These are phyloP conservation scores for Prunus yedoensis DNA, from an alignment of 331 rosid species.

Conservation along the genomic window DNA sequence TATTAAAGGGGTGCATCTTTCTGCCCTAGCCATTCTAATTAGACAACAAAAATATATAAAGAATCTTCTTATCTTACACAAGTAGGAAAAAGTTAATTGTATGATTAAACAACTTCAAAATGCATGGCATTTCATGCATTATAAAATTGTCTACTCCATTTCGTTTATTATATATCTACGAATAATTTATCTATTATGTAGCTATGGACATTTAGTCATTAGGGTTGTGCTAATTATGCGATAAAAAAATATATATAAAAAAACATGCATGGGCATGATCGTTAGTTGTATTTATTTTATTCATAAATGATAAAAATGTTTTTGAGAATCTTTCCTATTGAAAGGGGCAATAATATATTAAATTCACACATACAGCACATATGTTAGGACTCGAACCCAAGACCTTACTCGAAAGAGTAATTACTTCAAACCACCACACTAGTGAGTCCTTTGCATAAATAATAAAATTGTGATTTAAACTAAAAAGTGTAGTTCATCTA, in stretches of 20 bases:
- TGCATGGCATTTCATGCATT: neutral
- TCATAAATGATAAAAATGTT: neutral
- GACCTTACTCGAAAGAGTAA: rapidly evolving
- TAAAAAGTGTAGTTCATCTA: too few relatives aligned
- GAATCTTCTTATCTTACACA: constrained; percentile 12
- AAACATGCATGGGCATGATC: neutral
- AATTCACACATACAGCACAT: too few relatives aligned
- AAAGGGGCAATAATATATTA: too few relatives aligned
- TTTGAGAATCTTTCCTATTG: too few relatives aligned
- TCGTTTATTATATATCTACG: neutral
- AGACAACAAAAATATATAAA: neutral
- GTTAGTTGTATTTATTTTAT: neutral
- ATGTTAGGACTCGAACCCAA: too few relatives aligned
- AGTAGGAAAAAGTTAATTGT: too few relatives aligned
- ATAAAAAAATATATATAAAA: neutral
- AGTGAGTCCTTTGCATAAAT: neutral
- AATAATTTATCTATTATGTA: neutral
- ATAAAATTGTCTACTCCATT: neutral
- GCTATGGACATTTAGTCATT: neutral
- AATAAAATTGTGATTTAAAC: too few relatives aligned
- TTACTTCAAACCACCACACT: too few relatives aligned
- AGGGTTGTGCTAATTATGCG: neutral
- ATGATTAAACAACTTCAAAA: neutral
- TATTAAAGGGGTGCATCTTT: neutral
- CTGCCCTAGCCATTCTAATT: neutral